Conservation (phyloP, 805 yeast genomes). For the Cyberlindnera mrakii region DNA sequence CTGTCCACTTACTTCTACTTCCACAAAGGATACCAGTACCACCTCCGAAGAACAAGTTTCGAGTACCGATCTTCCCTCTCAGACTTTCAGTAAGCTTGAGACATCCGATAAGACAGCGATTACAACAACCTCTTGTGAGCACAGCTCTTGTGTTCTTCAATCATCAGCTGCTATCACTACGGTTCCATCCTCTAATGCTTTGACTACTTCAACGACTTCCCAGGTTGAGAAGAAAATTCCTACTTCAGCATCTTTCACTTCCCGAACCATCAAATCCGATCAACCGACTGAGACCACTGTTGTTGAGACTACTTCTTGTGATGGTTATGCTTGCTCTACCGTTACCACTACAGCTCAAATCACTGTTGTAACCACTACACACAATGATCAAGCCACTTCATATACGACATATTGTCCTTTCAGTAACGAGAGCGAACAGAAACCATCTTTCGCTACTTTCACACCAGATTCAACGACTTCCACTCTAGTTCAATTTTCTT, state of each 20-base stretch:
- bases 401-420: conserved; percentile 32
- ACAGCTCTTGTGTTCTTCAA: background rate
- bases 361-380: conserved; percentile 29
- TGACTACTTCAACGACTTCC: background rate
- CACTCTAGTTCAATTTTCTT: background rate
- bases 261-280: conserved; percentile 13
- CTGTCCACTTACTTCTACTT: conserved; percentile 28
- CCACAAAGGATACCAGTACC: conserved; percentile 1
- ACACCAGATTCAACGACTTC: background rate
- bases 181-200: background rate
- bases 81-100: too few species aligned
- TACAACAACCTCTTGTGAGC: too few species aligned
- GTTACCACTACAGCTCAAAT: conserved; percentile 29
- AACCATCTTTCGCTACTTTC: background rate
- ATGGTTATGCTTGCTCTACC: conserved; percentile 26
- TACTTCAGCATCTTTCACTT: conserved; percentile 2
- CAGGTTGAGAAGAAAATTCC: background rate
- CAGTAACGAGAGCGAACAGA: conserved; percentile 9
- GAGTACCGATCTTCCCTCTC: too few species aligned
- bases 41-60: too few species aligned
- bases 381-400: conserved; percentile 22
- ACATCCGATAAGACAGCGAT: too few species aligned
- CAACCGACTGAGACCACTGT: conserved; percentile 24
- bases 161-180: background rate
- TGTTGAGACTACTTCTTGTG: conserved; percentile 29